phyloP scores from a whole-genome alignment of 148 eudicot genomes.

The Selenicereus undatus region DNA sequence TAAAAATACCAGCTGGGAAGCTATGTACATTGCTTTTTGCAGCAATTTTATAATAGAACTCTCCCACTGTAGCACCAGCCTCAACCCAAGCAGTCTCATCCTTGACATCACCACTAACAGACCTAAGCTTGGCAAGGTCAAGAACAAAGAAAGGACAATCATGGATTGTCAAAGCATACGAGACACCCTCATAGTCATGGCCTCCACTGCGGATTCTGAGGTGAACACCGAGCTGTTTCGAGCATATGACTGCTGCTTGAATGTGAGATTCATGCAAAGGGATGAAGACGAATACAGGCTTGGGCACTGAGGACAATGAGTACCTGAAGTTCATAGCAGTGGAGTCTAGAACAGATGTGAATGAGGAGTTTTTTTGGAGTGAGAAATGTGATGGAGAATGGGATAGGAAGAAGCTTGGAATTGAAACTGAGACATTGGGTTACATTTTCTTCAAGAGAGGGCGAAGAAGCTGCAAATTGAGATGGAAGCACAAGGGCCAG shows the following conservation, averaged over 20 bases:
- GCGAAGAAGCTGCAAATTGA: background rate
- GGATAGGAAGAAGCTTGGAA: constrained; percentile 13
- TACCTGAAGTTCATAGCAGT: constrained; percentile 30
- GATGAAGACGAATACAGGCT: constrained; percentile 24
- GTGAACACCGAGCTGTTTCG: constrained; percentile 24
- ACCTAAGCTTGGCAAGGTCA: constrained; percentile 21
- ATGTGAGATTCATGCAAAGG: constrained; percentile 17
- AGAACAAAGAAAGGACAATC: constrained; percentile 24
- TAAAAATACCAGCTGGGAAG: constrained; percentile 29
- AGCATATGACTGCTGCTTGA: constrained; percentile 33
- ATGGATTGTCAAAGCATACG: constrained; percentile 21
- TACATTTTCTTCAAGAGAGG: constrained; percentile 12
- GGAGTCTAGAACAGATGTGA: constrained; percentile 20
- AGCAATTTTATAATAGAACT: constrained; percentile 24
- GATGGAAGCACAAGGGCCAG: constrained; percentile 1
- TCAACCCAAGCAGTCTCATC: constrained; percentile 26
- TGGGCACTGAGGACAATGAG: constrained; percentile 20
- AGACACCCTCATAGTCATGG: constrained; percentile 33
- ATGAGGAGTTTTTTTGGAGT: constrained; percentile 17
- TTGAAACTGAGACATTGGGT: constrained; percentile 19
- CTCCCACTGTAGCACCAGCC: constrained; percentile 32
- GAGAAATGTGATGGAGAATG: constrained; percentile 17
- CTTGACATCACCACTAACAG: constrained; percentile 4
- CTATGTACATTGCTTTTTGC: constrained; percentile 27
- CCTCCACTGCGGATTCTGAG: constrained; percentile 30